Evolutionary conservation across 805 yeast genomes (phyloP), one percentile per base, ranked within the genome.

Genomic region (Tetrapisispora taiwanensis): DNA sequence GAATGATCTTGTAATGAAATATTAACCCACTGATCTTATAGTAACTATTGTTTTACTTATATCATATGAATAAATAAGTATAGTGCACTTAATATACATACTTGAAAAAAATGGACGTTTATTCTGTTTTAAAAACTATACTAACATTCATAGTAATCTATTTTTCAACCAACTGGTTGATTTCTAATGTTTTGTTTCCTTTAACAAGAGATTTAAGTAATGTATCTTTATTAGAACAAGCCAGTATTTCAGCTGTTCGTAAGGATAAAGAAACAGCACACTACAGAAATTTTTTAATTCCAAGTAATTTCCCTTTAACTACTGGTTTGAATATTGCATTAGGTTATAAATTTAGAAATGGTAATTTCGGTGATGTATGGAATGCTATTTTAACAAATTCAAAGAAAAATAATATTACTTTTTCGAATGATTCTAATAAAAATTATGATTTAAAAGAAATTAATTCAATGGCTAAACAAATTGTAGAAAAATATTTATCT

Each of bases 351-450:
- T 57, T 82, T 19, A 69, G 95, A 52, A 81, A 84, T 58, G 95
- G 95, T 3, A 79, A 76, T 51, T 58, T 86, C 46, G 72, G 75
- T 48, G 95, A 86, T 65, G 58, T 85, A 3, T 85, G 92, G 89
- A 74, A 70, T 43, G 63, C 79, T 13, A 71, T 74, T 10, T 56
- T 66, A 60, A 56, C 59, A 30, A 55, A 59, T 17, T 50, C 58
- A 12, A 36, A 40, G 2, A 32, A 42, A 4, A 55, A 43, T 30
- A 43, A 27, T 4, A 49, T 62, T 9, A 48, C 52, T 15, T 53
- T 68, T 10, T 47, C 48, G 32, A 53, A 65, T 32, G 53, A 53
- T 14, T 17, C 32, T 9, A 53, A 53, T 31, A 56, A 39, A 28
- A 35, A 36, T 3, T 32, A 40, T 24, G 33, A 49, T 2, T 39